A percentile compares a stretch with the other conserved stretches of the same genome.
phyloP scores from a whole-genome alignment of 441 rosid genomes.

The Pelargonium fulgidum region DNA sequence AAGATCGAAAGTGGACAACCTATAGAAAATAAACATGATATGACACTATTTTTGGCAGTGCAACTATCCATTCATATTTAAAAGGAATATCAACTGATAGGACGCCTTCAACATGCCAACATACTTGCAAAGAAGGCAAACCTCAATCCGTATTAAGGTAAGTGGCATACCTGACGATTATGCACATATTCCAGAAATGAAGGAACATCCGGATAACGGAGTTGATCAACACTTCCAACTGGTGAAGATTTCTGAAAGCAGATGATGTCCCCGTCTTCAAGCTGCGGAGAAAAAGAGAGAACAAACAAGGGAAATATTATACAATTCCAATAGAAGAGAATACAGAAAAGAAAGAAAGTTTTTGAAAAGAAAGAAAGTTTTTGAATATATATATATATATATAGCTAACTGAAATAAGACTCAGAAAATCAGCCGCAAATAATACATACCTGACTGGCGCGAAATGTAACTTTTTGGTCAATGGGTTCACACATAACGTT shows the following conservation, averaged over 20 bases:
- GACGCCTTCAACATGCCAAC: neutral
- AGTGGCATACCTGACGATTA: constrained; percentile 47
- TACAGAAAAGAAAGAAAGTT: constrained; percentile 8
- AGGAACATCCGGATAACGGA: constrained; percentile 56
- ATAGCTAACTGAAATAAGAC: neutral
- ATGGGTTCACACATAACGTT: constrained; percentile 54
- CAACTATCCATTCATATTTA: neutral
- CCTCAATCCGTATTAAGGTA: neutral
- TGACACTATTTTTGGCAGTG: neutral
- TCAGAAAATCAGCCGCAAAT: neutral
- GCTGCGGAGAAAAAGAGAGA: constrained; percentile 25
- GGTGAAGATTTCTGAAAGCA: constrained; percentile 50
- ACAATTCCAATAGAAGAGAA: constrained; percentile 15
- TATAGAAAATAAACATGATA: constrained; percentile 18
- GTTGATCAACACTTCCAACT: constrained; percentile 31
- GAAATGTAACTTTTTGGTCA: constrained; percentile 46
- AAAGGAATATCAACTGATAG: too few species aligned
- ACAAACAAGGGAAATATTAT: neutral
- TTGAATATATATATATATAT: neutral
- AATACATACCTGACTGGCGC: constrained; percentile 42
- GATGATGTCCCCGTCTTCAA: constrained; percentile 67
- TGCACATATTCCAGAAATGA: constrained; percentile 60
- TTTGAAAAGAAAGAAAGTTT: neutral
- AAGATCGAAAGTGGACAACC: constrained; percentile 63
- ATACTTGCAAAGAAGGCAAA: neutral